A percentile compares a stretch with the other conserved stretches of the same genome.
Evolutionary conservation across 192 early-diverging fungal species (phyloP).

Genomic region (Dissophora globulifera): DNA sequence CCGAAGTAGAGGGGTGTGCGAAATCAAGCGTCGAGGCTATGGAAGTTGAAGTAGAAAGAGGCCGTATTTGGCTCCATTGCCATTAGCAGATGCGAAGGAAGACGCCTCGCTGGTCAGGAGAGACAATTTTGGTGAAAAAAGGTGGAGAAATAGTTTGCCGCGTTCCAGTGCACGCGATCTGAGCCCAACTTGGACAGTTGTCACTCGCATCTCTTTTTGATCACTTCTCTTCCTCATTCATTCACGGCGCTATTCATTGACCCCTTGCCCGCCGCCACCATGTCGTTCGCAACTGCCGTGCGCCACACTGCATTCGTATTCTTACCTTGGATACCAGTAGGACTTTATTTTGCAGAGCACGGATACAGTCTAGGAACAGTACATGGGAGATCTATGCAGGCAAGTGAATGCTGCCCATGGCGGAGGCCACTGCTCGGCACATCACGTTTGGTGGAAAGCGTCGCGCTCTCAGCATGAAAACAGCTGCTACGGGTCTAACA

Average conservation of each 20-base stretch:
- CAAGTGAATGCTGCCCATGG: too few species aligned
- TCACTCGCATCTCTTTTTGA: not conserved
- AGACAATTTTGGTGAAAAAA: too few species aligned
- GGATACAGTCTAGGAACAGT: constrained; percentile 60
- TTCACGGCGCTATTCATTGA: too few species aligned
- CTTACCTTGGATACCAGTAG: constrained; percentile 62
- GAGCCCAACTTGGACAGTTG: too few species aligned
- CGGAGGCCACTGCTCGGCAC: too few species aligned
- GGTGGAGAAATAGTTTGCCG: too few species aligned
- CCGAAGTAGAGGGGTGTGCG: constrained; percentile 49
- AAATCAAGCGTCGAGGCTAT: constrained; percentile 1
- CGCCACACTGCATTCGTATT: constrained; percentile 15
- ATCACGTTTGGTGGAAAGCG: too few species aligned
- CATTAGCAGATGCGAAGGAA: not conserved
- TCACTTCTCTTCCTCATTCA: too few species aligned
- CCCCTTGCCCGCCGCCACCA: not conserved
- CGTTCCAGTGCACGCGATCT: too few species aligned
- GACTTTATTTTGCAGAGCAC: constrained; percentile 62
- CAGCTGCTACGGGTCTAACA: too few species aligned
- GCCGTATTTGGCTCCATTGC: not conserved
- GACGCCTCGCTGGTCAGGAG: too few species aligned
- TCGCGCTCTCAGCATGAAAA: too few species aligned
- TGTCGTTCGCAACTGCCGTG: constrained; percentile 20
- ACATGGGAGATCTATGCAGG: constrained; percentile 69
- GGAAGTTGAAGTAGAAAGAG: constrained; percentile 14